Evolutionary conservation across 768 basidiomycete species (phyloP), one percentile per base, ranked within the genome.

Genomic region (Tephrocybe sp.): DNA sequence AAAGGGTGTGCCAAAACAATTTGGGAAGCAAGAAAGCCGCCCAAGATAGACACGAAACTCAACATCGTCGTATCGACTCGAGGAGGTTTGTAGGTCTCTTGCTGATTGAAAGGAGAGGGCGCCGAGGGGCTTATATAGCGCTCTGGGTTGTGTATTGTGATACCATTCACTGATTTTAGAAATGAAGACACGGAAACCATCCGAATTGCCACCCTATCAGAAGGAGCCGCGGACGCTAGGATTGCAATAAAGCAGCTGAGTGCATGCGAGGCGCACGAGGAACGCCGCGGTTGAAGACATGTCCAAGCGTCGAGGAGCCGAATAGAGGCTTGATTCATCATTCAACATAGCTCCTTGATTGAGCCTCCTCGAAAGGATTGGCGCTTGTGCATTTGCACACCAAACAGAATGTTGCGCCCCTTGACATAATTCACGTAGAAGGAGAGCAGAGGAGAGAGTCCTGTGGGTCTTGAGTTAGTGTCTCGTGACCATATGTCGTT

Each of bases 61-160:
- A 48, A 38, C 23, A 12, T 45, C 49, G 43, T 48, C n/a, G 12
- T 44, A 12, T 1, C 12, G 18, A 11, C 24, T 10, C 25, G 47
- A 26, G 38, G 9, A 21, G 24, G 3, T 62, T 49, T 0, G 84
- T 83, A 10, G 34, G 15, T 36, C 34, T 10, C 15, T 36, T 36
- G 34, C 28, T 30, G 5, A 30, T 36, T 4, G 15, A n/a, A 10
- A 10, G 9, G 8, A 12, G 11, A 36, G 4, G 34, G 4, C 9
- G 4, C 4, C 9, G 4, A 36, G 34, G 34, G 15, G 59, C 2
- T 61, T 48, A 2, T 65, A 60, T 7, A 86, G 86, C 79, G 80
- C 84, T 26, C 36, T 30, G 4, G 18, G 25, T 39, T 24, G 26
- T 20, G 26, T 37, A 37, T 17, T n/a, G 20, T 36, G 11, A 26